Evolutionary conservation across 176 grass and related monocot genomes (phyloP), one percentile per base, ranked within the genome.

Genomic region (Triticum timopheevii): DNA sequence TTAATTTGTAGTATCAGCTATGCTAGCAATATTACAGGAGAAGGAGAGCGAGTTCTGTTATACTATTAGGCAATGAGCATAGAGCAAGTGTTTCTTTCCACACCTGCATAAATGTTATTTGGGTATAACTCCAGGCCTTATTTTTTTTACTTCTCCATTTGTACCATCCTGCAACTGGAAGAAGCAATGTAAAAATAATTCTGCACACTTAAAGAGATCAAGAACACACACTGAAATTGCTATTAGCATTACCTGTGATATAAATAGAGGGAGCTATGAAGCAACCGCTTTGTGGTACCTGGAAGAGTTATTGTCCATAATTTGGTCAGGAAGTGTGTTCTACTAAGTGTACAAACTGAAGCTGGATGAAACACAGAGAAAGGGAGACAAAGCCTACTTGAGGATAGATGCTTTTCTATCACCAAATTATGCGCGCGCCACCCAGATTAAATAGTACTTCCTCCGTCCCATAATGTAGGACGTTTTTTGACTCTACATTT

Each of bases 81-180:
- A 85, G 33, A 74, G 62, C 0, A 76, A 84, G 25, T 8, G 63
- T 52, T 85, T 86, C 22, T 81, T 86, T 78, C 42, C 50, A 56
- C 13, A 98, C 96, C 96, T 98, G 96, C 92, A 98, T 94, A 87
- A 90, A 95, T 86, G 86, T 90, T 90, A 91, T 70, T 78, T 96
- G 75, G 73, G 63, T 90, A 77, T 94, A 96, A 87, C 89, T 95
- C 96, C 94, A 44, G 89, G 96, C 96, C 94, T 98, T 96, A 77
- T 34, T 94, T 90, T 92, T 98, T 61, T 39, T 30, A 98, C 96
- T 88, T 90, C 92, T 77, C 86, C 87, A 93, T 98, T 98, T 90
- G 86, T 86, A 77, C 96, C 96, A 92, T 98, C 96, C 96, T 96
- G 90, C 66, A n/a, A 88, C 63, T 90, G 59, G 61, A 88, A 74